A percentile compares a stretch with the other conserved stretches of the same genome.
Evolutionary conservation across 495 filamentous ascomycete species (phyloP).

Genomic region (Daldinia bambusicola): DNA sequence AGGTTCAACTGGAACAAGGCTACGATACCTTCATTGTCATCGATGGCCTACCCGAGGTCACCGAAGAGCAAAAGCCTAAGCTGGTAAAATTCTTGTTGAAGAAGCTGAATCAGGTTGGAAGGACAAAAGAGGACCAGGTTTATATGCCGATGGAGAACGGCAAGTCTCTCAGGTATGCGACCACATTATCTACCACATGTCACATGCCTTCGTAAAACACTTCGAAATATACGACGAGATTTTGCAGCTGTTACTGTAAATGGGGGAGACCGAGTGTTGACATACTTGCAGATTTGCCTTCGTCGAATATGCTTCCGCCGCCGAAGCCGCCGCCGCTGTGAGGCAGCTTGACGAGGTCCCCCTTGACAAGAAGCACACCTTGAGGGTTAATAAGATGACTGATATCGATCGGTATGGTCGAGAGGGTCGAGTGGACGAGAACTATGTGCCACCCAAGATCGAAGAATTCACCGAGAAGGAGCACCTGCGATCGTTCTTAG

Average conservation of each 20-base stretch:
- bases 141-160: conserved; percentile 91
- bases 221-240: background rate
- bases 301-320: conserved; percentile 93
- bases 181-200: background rate
- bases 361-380: conserved; percentile 94
- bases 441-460: conserved; percentile 80
- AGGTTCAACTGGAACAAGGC: conserved; percentile 94
- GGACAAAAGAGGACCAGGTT: conserved; percentile 83
- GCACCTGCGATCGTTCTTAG: conserved; percentile 92
- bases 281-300: conserved; percentile 78
- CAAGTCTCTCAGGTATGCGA: conserved; percentile 80
- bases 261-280: conserved; percentile 18
- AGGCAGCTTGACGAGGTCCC: conserved; percentile 83
- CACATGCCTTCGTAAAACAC: background rate
- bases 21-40: conserved; percentile 95
- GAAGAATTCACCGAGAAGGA: conserved; percentile 89
- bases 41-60: conserved; percentile 89
- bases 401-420: conserved; percentile 96
- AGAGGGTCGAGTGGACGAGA: conserved; percentile 91
- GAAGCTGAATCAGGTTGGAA: conserved; percentile 86
- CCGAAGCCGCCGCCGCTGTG: conserved; percentile 87
- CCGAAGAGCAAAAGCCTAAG: conserved; percentile 84
- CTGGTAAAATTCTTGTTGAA: conserved; percentile 93
- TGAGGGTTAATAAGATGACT: conserved; percentile 96
- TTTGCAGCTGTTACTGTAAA: background rate